phyloP scores from a whole-genome alignment of 345 rosid genomes.

The Lumnitzera littorea region DNA sequence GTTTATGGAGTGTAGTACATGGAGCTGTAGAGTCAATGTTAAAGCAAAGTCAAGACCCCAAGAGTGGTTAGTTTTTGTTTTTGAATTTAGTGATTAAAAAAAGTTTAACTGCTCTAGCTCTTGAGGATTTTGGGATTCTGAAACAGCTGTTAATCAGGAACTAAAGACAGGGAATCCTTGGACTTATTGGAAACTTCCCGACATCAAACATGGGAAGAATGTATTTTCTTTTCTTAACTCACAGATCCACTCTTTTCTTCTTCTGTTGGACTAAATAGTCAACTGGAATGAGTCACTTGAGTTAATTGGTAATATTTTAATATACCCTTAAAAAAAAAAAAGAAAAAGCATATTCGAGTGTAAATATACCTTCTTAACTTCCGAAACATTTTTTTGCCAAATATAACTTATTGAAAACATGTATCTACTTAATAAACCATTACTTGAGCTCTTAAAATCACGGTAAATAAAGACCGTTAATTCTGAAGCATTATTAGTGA shows the following conservation, averaged over 20 bases:
- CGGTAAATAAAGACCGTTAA: no score
- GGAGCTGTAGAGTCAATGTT: neutral
- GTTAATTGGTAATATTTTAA: no score
- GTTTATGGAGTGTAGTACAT: neutral
- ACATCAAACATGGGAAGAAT: conserved; percentile 49
- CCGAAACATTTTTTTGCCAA: no score
- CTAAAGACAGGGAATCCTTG: conserved; percentile 39
- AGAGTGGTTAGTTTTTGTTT: no score
- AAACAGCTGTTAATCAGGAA: conserved; percentile 39
- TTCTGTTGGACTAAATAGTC: conserved; percentile 7
- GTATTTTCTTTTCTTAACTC: conserved; percentile 12
- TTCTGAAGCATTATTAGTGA: no score
- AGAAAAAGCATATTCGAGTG: no score
- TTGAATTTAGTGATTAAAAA: neutral
- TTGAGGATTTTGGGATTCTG: conserved; percentile 42
- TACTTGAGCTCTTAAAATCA: no score
- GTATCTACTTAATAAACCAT: no score
- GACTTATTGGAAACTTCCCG: conserved; percentile 51
- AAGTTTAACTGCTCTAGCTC: conserved; percentile 27
- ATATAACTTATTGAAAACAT: no score
- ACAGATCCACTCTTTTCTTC: conserved; percentile 7
- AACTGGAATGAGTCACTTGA: neutral
- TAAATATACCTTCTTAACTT: no score
- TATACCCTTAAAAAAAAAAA: no score
- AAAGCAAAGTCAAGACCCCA: no score